Percentiles rank a stretch among this genome's conserved stretches.
Conservation (phyloP, 2,329 filamentous ascomycete species). For the Sporothrix euskadiensis region DNA sequence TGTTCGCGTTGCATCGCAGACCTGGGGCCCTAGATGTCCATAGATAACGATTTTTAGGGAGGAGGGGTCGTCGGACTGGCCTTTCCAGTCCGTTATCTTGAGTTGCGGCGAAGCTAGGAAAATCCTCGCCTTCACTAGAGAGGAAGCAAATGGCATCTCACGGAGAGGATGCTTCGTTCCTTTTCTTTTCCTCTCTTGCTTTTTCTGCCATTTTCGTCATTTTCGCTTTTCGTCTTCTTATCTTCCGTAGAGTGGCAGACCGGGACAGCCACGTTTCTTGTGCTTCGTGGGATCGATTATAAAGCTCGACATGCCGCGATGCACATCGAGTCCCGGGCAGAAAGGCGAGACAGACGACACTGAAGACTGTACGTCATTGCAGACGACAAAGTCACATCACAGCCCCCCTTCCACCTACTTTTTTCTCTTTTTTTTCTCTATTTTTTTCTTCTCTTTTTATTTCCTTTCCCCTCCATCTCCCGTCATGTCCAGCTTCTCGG, state of each 20-base stretch:
- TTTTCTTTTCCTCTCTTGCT: not conserved
- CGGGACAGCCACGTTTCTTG: not conserved
- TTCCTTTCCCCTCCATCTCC: not conserved
- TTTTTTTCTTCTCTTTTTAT: not conserved
- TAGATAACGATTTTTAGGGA: constrained; percentile 9
- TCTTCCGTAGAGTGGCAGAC: not conserved
- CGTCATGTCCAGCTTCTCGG: not conserved
- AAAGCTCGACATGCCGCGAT: constrained; percentile 6
- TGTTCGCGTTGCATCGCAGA: constrained; percentile 1
- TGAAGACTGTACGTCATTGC: not conserved
- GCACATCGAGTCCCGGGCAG: not conserved
- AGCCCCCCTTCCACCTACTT: not conserved
- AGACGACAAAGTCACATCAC: not conserved
- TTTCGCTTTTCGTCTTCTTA: not conserved
- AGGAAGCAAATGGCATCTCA: not conserved
- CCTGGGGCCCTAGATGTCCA: not conserved
- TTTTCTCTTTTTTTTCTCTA: not conserved
- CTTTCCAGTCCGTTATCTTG: not conserved
- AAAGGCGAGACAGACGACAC: not conserved
- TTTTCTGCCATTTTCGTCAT: not conserved
- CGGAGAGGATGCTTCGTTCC: not conserved
- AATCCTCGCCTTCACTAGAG: not conserved
- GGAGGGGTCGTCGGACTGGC: not conserved
- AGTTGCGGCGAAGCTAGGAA: not conserved
- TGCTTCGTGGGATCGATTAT: not conserved